Base-by-base conservation (phyloP, 805 yeast genomes). In the Phaffomyces thermotolerans region DNA sequence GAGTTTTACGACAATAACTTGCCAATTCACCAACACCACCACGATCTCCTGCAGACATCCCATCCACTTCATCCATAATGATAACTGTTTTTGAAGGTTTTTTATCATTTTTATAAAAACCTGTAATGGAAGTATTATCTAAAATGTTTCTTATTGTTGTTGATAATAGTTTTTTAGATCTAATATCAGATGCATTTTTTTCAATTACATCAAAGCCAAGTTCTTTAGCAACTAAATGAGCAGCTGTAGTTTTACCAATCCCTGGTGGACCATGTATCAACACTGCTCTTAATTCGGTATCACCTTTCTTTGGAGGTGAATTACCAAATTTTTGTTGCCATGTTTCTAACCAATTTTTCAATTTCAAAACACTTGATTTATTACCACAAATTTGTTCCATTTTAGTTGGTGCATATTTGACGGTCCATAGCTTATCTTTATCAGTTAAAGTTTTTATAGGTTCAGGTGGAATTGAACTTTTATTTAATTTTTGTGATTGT, bases 51-150 rank as follows among this genome's bases (percentile, higher is more conserved):
- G 95, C 89, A 34, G 96, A 87, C 98, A 93, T 93, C 53, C 99
- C 99, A 63, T 93, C 99, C 27, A 93, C 98, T 67, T 93, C 99
- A 66, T 93, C 99, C 98, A 93, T 89, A 50, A 93, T 84, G 38
- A 93, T 71, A 43, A 89, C 87, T 53, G 91, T 80, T 47, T 76
- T 80, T 41, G 75, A 72, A 39, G 74, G 69, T 51, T 77, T 74
- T 22, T 57, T 58, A 10, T 52, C 52, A 7, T 43, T 49, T 20
- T 62, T 65, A 27, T 62, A 82, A 58, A 68, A 87, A 0, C 96
- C 95, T 42, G 78, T 77, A 14, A 93, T 81, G 1, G 97, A 87
- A 15, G 89, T 81, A 58, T 89, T 91, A 60, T 77, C 78, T 44
- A 91, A 68, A 2, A 88, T 81, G 17, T 81, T 78, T 47, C 82